phyloP scores from a whole-genome alignment of 1,284 basidiomycete genomes.

The Ustilago cynodontis region DNA sequence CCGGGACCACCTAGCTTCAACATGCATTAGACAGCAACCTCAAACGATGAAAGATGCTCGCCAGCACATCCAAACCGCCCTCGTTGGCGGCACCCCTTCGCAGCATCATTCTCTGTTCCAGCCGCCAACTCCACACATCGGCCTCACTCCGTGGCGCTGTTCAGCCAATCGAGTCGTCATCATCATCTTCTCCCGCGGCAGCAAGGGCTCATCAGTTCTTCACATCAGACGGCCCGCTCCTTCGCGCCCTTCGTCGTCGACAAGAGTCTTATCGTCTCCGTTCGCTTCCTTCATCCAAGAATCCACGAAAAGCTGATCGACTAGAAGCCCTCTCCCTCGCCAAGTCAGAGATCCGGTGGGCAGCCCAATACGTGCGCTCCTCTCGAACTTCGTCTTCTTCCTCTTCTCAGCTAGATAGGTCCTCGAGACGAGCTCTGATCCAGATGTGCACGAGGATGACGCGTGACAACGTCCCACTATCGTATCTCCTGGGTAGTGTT shows the following conservation, averaged over 20 bases:
- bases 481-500: conserved; percentile 38
- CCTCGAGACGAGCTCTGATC: conserved; percentile 23
- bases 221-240: conserved; percentile 23
- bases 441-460: conserved; percentile 32
- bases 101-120: neutral
- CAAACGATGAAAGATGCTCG: neutral
- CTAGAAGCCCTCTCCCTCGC: conserved; percentile 29
- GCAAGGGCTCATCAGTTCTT: conserved; percentile 15
- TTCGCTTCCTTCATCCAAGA: neutral
- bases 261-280: conserved; percentile 35
- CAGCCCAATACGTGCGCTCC: conserved; percentile 30
- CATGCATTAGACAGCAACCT: neutral
- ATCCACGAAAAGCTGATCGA: conserved; percentile 23
- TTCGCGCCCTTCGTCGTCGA: conserved; percentile 19
- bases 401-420: neutral
- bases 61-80: neutral
- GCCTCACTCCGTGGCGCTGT: neutral
- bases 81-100: neutral
- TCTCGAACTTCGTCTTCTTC: neutral
- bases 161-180: neutral
- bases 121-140: neutral
- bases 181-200: neutral
- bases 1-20: neutral
- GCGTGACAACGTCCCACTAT: conserved; percentile 20
- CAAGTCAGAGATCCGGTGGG: conserved; percentile 38